Percentiles rank a stretch among this genome's conserved stretches.
Evolutionary conservation across 257 asterid species (phyloP).

Genomic region (Solanum piurae): DNA sequence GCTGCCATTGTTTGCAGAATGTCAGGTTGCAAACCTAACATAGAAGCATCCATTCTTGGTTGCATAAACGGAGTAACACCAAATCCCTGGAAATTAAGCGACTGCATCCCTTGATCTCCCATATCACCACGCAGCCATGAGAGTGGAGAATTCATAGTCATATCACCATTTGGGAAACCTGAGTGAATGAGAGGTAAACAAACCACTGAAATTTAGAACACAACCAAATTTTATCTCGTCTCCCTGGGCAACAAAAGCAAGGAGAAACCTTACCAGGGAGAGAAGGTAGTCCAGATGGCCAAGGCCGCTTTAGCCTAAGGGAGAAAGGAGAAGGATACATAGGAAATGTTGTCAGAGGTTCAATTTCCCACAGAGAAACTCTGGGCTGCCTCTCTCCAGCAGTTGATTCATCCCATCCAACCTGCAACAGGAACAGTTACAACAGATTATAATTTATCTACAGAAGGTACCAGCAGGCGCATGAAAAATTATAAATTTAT

Average conservation of each 20-base stretch:
- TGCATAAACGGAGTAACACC: constrained; percentile 73
- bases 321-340: constrained; percentile 92
- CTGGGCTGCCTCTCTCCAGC: constrained; percentile 95
- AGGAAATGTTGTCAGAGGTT: constrained; percentile 79
- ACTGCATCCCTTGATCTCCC: constrained; percentile 50
- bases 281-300: constrained; percentile 77
- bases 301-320: constrained; percentile 79
- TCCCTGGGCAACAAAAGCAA: background rate
- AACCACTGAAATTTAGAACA: background rate
- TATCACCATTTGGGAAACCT: constrained; percentile 55
- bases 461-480: background rate
- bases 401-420: constrained; percentile 97
- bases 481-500: background rate
- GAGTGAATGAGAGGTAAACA: constrained; percentile 4
- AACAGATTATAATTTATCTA: background rate
- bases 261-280: constrained; percentile 42
- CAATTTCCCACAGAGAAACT: constrained; percentile 92
- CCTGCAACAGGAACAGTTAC: constrained; percentile 29
- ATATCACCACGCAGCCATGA: constrained; percentile 68
- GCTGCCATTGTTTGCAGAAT: constrained; percentile 69
- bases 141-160: constrained; percentile 50
- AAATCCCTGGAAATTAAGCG: constrained; percentile 58
- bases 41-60: constrained; percentile 61
- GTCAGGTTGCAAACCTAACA: constrained; percentile 66
- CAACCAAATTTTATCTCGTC: background rate